Evolutionary conservation across 257 asterid genomes (phyloP), one percentile per base, ranked within the genome.

Genomic region (Nicotiana undulata): DNA sequence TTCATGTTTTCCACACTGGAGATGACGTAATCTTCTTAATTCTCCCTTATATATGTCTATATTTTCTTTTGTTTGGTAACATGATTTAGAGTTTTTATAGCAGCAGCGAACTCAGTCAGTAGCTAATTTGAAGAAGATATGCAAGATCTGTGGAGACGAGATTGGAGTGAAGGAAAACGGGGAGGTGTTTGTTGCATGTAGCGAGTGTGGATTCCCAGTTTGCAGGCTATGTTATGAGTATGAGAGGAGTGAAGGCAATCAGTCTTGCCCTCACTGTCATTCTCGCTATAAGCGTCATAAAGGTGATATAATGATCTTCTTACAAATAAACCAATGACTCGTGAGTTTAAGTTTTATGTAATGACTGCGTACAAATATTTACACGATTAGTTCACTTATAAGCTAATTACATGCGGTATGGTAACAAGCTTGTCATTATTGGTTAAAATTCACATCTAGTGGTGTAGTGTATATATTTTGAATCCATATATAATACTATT

Each of bases 151-250:
- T 75, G 87, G 91, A 1, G 97, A 93, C 20, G 94, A 90, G 65
- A 83, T 93, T 53, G 95, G 92, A 75, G 1, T 87, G 16, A 82
- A 79, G 85, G 93, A 89, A 79, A 83, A 80, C 3, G 95, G 95
- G 0, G 85, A 85, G 22, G 58, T 81, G 34, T 93, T 93, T 10
- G 89, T 85, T 56, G 97, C 97, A 13, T 93, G 98, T 63, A 53
- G 83, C 9, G 95, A 86, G 65, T 91, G 97, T 55, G 93, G 88
- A 3, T 93, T 90, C 63, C 97, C 97, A 3, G 97, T 93, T 55
- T 93, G 98, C 32, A 82, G 81, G 81, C 95, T 94, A 49, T 93
- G 97, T 79, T 93, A 90, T 58, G 93, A 90, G 75, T 91, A 93
- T 7, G 95, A 91, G 89, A 87, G 94, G 81, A 89, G 91, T 24